Evolutionary conservation across 164 flowering plant genomes (phyloP), one percentile per base, ranked within the genome.

Genomic region (Nymphaea thermarum): DNA sequence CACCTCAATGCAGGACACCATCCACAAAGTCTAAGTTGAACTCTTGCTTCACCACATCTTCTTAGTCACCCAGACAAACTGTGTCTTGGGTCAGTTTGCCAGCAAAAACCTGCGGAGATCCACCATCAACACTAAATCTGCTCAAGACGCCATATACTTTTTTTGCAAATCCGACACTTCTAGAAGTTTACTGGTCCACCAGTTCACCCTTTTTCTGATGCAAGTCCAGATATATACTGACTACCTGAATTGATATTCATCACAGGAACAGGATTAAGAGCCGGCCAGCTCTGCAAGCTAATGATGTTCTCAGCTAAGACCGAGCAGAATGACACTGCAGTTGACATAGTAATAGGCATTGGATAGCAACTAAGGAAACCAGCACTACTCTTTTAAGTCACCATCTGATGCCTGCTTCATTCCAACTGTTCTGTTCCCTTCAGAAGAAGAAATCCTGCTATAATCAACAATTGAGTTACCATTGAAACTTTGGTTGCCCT

Each of bases 41-140:
- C 77, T 87, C 91, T 71, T 82, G 85, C 82, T 86, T 86, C 70
- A 85, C 83, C 71, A 60, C 74, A 66, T 64, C 74, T 8, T 68
- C 79, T 53, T 59, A 71, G 67, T 55, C 74, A 45, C 78, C 80
- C 43, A 44, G 63, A 71, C 59, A 74, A 25, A 65, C 10, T 51
- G 69, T 86, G 71, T 70, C 79, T 66, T 77, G 67, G 71, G 55
- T 71, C 8, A 67, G 18, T 67, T 80, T 76, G 67, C 69, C 70
- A 11, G 75, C 66, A 51, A 51, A 51, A 8, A 10, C 2, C 14
- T 8, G 14, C 60, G 75, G 71, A 53, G 78, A 78, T 61, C 82
- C 90, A 51, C 70, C 69, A 67, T 85, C 87, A 75, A 83, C 84
- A 17, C 86, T 85, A 75, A 86, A 84, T 15, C 80, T 82, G 71